phyloP scores from a whole-genome alignment of 139 green algal genomes.

The Desmodesmus armatus region DNA sequence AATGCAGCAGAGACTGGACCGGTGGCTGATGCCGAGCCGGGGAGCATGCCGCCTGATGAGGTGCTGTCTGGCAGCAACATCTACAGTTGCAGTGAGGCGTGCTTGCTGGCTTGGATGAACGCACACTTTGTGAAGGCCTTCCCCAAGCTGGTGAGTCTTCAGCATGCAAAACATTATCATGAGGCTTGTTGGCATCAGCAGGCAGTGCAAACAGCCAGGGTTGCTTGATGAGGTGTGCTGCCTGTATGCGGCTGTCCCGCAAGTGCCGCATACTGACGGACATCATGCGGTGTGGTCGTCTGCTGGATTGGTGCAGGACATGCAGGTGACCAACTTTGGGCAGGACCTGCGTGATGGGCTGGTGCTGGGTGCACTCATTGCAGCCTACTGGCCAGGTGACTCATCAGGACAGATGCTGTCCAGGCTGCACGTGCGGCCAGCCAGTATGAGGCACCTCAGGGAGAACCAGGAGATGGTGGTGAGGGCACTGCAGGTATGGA shows the following conservation, averaged over 20 bases:
- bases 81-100: constrained; percentile 71
- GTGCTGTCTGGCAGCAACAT: constrained; percentile 64
- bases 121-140: constrained; percentile 58
- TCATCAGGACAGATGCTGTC: not conserved
- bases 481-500: constrained; percentile 63
- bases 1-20: not conserved
- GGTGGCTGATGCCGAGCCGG: not conserved
- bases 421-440: constrained; percentile 28
- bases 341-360: constrained; percentile 67
- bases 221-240: no score
- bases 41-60: constrained; percentile 1
- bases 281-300: no score
- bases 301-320: constrained; percentile 22
- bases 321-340: constrained; percentile 66
- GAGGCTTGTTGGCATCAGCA: no score
- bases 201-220: no score
- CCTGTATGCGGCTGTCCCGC: not conserved
- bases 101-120: constrained; percentile 78
- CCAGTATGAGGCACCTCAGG: constrained; percentile 18
- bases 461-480: constrained; percentile 71
- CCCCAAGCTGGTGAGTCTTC: constrained; percentile 45
- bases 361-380: constrained; percentile 72
- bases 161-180: not conserved
- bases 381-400: constrained; percentile 70
- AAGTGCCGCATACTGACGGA: not conserved